Percentiles rank a stretch among this genome's conserved stretches.
phyloP scores from a whole-genome alignment of 306 rosid species.

The Quercus bicolor region DNA sequence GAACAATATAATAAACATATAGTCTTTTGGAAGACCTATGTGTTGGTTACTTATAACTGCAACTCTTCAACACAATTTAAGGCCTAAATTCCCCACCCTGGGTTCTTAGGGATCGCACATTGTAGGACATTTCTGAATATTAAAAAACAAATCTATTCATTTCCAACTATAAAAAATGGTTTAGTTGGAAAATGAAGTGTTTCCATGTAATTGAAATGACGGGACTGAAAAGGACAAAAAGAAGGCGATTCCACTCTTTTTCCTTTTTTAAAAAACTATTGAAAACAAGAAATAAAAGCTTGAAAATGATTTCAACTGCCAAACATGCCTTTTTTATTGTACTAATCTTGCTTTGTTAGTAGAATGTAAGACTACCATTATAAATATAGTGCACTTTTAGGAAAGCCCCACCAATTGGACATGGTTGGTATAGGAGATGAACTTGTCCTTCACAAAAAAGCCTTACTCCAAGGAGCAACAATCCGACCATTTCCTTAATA shows the following conservation, averaged over 20 bases:
- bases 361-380: too few relatives aligned
- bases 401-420: background rate
- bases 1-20: too few relatives aligned
- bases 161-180: background rate
- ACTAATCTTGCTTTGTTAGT: too few relatives aligned
- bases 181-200: background rate
- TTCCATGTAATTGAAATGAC: background rate
- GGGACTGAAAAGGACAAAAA: background rate
- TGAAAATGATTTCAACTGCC: too few relatives aligned
- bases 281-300: background rate
- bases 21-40: too few relatives aligned
- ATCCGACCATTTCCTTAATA: constrained; percentile 80
- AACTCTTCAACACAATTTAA: too few relatives aligned
- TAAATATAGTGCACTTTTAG: background rate
- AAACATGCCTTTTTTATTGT: too few relatives aligned
- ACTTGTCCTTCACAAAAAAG: constrained; percentile 16
- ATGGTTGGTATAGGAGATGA: constrained; percentile 17
- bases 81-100: background rate
- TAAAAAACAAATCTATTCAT: background rate
- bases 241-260: background rate
- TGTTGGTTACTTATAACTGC: too few relatives aligned
- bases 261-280: background rate
- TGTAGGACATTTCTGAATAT: background rate
- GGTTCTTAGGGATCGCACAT: background rate
- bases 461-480: constrained; percentile 42